Percentiles rank a stretch among this genome's conserved stretches.
Conservation (phyloP, 306 rosid species). For the Quercus suber region DNA sequence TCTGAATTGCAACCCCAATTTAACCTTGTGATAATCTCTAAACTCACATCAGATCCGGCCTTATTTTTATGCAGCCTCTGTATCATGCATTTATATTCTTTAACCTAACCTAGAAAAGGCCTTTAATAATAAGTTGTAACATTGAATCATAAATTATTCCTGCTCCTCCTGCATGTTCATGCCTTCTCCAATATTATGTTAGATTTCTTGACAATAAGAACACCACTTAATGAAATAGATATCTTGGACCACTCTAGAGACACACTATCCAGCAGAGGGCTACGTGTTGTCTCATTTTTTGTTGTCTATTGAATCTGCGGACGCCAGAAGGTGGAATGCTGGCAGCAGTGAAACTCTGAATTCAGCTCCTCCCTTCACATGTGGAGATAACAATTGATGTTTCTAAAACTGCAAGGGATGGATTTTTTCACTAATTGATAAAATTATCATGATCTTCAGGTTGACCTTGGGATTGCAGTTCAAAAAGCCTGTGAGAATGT, state of each 20-base stretch:
- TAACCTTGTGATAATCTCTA: background rate
- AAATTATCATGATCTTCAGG: constrained; percentile 46
- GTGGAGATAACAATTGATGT: background rate
- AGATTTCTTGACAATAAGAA: background rate
- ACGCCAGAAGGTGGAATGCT: background rate
- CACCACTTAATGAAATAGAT: background rate
- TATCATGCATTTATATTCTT: background rate
- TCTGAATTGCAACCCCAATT: background rate
- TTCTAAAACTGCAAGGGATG: background rate
- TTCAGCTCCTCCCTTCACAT: background rate
- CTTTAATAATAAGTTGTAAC: background rate
- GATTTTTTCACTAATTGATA: constrained; percentile 18
- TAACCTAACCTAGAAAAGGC: background rate
- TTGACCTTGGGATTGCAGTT: constrained; percentile 87
- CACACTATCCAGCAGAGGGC: background rate
- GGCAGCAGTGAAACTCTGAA: background rate
- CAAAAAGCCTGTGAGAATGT: constrained; percentile 87
- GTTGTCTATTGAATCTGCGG: background rate
- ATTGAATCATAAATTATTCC: background rate
- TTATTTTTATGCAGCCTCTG: background rate
- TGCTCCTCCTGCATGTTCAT: background rate
- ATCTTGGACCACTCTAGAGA: background rate
- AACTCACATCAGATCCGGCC: background rate
- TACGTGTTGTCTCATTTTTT: background rate
- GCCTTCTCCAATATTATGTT: background rate